phyloP scores from a whole-genome alignment of 495 filamentous ascomycete species.

The Venustampulla echinocandica region DNA sequence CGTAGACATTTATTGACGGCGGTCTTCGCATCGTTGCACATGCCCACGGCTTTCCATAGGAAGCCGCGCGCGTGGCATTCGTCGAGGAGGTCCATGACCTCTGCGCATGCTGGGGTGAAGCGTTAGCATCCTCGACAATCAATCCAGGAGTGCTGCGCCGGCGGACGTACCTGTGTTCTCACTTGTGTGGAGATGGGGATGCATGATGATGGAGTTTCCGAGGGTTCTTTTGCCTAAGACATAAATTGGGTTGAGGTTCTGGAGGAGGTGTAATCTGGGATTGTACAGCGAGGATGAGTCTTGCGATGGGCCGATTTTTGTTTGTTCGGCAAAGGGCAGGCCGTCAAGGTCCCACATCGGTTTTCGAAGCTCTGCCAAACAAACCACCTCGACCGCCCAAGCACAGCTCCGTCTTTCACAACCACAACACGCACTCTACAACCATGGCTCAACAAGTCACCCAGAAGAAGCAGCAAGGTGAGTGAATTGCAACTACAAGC shows the following conservation, averaged over 20 bases:
- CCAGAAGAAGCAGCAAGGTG: conserved; percentile 79
- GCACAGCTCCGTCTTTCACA: not conserved
- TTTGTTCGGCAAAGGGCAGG: no score
- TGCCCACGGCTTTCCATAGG: conserved; percentile 76
- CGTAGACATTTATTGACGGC: conserved; percentile 76
- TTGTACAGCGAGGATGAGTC: no score
- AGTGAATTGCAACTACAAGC: conserved; percentile 12
- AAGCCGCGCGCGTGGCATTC: conserved; percentile 93
- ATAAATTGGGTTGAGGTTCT: not conserved
- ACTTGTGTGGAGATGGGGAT: conserved; percentile 91
- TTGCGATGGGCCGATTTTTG: no score
- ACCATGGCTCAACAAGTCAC: conserved; percentile 24
- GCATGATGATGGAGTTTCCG: conserved; percentile 54
- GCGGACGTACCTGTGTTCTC: conserved; percentile 65
- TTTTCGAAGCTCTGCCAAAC: not conserved
- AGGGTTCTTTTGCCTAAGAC: no score
- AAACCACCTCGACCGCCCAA: not conserved
- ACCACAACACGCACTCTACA: not conserved
- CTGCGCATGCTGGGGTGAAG: conserved; percentile 65
- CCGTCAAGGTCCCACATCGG: no score
- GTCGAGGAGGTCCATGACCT: conserved; percentile 84
- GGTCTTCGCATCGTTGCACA: conserved; percentile 79
- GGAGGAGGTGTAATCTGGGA: not conserved
- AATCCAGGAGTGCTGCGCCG: not conserved
- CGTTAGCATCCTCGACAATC: conserved; percentile 3